These are phyloP conservation scores for Penicillium sp. DNA, from an alignment of 2,329 filamentous ascomycete species.

Conservation along the genomic window DNA sequence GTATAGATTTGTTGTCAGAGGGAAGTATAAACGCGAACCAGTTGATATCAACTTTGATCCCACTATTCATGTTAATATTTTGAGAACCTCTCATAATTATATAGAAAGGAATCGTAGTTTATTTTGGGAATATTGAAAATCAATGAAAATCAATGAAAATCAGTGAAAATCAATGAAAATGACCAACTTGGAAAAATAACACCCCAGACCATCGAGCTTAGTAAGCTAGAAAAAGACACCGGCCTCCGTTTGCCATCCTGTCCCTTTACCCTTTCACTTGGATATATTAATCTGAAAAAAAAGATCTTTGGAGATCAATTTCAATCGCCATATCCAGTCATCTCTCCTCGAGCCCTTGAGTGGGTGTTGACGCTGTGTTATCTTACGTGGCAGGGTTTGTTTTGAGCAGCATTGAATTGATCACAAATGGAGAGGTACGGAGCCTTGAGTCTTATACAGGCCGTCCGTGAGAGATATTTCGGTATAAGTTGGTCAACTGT, in stretches of 20 bases:
- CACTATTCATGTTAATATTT: not conserved
- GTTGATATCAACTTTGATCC: not conserved
- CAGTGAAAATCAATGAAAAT: not conserved
- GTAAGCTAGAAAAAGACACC: not conserved
- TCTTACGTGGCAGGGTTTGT: not conserved
- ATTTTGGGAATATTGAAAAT: not conserved
- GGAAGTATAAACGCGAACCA: not conserved
- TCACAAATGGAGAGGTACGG: constrained; percentile 16
- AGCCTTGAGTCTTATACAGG: constrained; percentile 17
- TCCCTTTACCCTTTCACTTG: not conserved
- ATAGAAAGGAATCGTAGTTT: not conserved
- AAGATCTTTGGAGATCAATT: not conserved
- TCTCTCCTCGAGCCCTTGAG: not conserved
- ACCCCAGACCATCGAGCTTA: not conserved
- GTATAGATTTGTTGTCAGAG: not conserved
- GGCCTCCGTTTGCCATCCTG: not conserved
- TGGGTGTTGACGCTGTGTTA: constrained; percentile 1
- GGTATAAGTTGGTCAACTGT: constrained; percentile 22
- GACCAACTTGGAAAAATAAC: not conserved
- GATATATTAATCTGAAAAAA: not conserved
- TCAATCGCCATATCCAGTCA: not conserved
- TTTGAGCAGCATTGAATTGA: not conserved
- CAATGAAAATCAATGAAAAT: not conserved
- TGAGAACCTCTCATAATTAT: not conserved
- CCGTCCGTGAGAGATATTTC: constrained; percentile 15